Evolutionary conservation across 768 basidiomycete genomes (phyloP).

Genomic region (Lepiota venenata): DNA sequence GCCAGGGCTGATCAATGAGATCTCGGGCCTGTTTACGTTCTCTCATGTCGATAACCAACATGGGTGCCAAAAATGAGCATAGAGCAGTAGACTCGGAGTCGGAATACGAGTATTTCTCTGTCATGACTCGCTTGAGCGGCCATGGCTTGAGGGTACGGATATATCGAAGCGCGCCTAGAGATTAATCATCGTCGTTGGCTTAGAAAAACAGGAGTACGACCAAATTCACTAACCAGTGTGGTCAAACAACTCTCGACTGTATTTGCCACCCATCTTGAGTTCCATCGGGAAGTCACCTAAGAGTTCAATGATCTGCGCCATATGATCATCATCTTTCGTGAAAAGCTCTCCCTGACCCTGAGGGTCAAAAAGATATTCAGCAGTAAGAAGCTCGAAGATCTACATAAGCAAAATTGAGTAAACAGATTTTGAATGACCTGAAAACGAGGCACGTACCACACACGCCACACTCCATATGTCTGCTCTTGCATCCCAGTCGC

Average conservation of each 20-base stretch:
- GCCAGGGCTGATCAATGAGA: constrained; percentile 74
- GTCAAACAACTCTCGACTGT: constrained; percentile 83
- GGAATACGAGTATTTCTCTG: constrained; percentile 81
- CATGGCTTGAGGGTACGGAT: constrained; percentile 74
- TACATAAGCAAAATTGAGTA: constrained; percentile 21
- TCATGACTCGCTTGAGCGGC: constrained; percentile 82
- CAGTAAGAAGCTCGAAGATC: constrained; percentile 87
- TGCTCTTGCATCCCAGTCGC: constrained; percentile 81
- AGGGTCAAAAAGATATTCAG: constrained; percentile 91
- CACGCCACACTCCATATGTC: constrained; percentile 94
- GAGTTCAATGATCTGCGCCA: constrained; percentile 93
- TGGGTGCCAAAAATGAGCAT: constrained; percentile 69
- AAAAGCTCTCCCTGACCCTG: constrained; percentile 79
- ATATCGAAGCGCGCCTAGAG: constrained; percentile 62
- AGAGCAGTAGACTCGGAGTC: constrained; percentile 53
- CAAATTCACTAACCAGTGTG: constrained; percentile 45
- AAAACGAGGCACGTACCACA: constrained; percentile 47
- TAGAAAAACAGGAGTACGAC: constrained; percentile 9
- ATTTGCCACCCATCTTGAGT: constrained; percentile 81
- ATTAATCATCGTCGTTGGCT: neutral
- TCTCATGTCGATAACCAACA: constrained; percentile 70
- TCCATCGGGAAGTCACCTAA: constrained; percentile 74
- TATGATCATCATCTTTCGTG: constrained; percentile 92
- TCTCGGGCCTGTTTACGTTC: constrained; percentile 69
- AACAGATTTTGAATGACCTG: neutral